Base-by-base conservation (phyloP, 75 land plant genomes). In the Pseudotsuga menziesii region DNA sequence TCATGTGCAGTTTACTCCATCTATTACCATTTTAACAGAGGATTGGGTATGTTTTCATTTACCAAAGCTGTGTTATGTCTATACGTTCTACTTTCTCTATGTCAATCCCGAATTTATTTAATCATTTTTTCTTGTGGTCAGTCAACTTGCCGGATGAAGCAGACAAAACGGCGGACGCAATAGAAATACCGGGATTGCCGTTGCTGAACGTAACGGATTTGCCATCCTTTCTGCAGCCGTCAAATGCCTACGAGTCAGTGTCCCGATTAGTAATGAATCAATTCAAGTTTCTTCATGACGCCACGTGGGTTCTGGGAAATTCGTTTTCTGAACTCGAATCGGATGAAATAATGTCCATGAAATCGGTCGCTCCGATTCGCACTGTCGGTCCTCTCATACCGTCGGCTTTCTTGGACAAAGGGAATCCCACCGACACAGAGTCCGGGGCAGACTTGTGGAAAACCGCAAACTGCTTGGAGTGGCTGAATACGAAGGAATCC, bases 351-450 rank as follows among this genome's bases (percentile, higher is more conserved):
- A 74, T 79, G 0, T 76, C 81, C 58, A 72, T 87, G 76, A 57
- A 82, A 8, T 35, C 67, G 26, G 0, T 70, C 3, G 22, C n/a
- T 22, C 72, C 27, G 14, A 56, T 88, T 17, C 81, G 74, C 75
- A 54, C 87, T 2, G 84, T 92, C 15, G 94, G 94, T 26, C 94
- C 94, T 0, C 81, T 92, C 15, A 76, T 84, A 77, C 77, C 76
- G 72, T 20, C 62, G 48, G 48, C 48, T 6, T 44, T 5, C 48
- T 5, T 44, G 48, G 48, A 44, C 48, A 0, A 8, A 44, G 8
- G 48, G 48, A 44, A 44, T 44, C 48, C 8, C 9, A 44, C 48
- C 0, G 48, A 44, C 48, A 5, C 48, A 44, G 48, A 44, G 1
- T 44, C 48, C 48, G 48, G 6, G 48, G 88, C 73, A 5, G 32